phyloP scores from a whole-genome alignment of 345 rosid genomes.

The Odontarrhena argentea region DNA sequence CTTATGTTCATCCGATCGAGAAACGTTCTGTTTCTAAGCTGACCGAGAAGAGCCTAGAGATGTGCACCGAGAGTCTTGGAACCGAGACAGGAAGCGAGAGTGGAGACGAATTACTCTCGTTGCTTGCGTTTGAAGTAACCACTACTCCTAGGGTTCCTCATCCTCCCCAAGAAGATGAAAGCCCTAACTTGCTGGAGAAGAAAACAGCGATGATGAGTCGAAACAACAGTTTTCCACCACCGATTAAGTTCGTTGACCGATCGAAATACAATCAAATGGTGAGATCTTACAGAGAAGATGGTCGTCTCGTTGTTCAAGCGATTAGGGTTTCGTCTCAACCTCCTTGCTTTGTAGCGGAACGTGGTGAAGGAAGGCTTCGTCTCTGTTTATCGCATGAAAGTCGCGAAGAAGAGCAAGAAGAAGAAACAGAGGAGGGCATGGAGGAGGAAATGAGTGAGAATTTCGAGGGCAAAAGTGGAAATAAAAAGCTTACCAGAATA shows the following conservation, averaged over 20 bases:
- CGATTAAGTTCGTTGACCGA: constrained; percentile 62
- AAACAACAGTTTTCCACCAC: constrained; percentile 70
- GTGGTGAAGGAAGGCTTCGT: constrained; percentile 74
- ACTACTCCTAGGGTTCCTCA: constrained; percentile 26
- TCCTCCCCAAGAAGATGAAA: constrained; percentile 13
- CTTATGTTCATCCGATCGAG: constrained; percentile 60
- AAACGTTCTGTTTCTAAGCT: constrained; percentile 58
- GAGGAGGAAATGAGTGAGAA: constrained; percentile 38
- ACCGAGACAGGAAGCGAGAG: constrained; percentile 73
- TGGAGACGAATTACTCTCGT: constrained; percentile 44
- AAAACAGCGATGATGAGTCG: constrained; percentile 39
- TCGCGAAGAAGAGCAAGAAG: not conserved
- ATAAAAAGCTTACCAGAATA: constrained; percentile 41
- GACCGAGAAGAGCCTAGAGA: constrained; percentile 69
- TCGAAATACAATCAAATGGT: constrained; percentile 47
- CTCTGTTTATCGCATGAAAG: constrained; percentile 45
- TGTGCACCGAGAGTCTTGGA: constrained; percentile 92
- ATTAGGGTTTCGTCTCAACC: constrained; percentile 36
- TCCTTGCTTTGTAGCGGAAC: constrained; percentile 59
- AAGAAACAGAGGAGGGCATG: constrained; percentile 38
- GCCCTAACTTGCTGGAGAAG: not conserved
- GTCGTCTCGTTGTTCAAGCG: constrained; percentile 71
- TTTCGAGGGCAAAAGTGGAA: constrained; percentile 48
- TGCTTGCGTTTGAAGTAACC: constrained; percentile 39
- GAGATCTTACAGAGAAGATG: constrained; percentile 63